Evolutionary conservation across 2,329 filamentous ascomycete genomes (phyloP).

Genomic region (Teratosphaeria destructans): DNA sequence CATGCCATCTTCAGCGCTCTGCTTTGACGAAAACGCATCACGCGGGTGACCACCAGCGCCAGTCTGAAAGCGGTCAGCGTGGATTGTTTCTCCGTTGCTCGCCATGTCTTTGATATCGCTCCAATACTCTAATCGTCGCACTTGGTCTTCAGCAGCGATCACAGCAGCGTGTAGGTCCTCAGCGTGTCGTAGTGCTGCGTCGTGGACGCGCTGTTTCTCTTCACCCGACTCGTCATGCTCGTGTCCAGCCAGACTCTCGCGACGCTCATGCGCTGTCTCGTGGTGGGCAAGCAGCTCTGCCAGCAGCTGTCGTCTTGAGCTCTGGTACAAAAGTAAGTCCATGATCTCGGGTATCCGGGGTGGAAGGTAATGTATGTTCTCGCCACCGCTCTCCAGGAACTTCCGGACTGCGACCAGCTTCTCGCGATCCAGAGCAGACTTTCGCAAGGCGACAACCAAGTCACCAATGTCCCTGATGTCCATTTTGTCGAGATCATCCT

Average conservation of each 20-base stretch:
- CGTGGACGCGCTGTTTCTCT: conserved; percentile 31
- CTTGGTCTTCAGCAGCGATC: conserved; percentile 67
- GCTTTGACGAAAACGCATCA: conserved; percentile 10
- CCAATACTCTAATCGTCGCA: conserved; percentile 76
- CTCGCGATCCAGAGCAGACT: conserved; percentile 74
- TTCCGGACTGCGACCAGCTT: conserved; percentile 74
- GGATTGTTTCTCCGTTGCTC: background rate
- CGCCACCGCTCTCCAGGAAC: conserved; percentile 67
- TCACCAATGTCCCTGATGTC: conserved; percentile 56
- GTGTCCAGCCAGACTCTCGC: conserved; percentile 34
- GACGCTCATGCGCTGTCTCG: conserved; percentile 43
- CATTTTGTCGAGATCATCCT: conserved; percentile 37
- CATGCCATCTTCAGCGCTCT: conserved; percentile 7
- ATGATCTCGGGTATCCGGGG: conserved; percentile 75
- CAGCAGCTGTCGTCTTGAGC: conserved; percentile 68
- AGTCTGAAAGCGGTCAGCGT: background rate
- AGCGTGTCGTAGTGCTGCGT: conserved; percentile 36
- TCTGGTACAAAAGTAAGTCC: conserved; percentile 79
- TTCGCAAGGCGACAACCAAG: conserved; percentile 58
- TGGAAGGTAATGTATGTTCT: conserved; percentile 66
- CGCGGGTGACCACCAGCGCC: conserved; percentile 5
- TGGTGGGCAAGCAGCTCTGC: conserved; percentile 54
- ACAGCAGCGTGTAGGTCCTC: conserved; percentile 64
- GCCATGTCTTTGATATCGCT: conserved; percentile 50
- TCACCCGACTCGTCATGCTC: conserved; percentile 32